phyloP scores from a whole-genome alignment of 257 asterid genomes.

The Fraxinus pennsylvanica region DNA sequence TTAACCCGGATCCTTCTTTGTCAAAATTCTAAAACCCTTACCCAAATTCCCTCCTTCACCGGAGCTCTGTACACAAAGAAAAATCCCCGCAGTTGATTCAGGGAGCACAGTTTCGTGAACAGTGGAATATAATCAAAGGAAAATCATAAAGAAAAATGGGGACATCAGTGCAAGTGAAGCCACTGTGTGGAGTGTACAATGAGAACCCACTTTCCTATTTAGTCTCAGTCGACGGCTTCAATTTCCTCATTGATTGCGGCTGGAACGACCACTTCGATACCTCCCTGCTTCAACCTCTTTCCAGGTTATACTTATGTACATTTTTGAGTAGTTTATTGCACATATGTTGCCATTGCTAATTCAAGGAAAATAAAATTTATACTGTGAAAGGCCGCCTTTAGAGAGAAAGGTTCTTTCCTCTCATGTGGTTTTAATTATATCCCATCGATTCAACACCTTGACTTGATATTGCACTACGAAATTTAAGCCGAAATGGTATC shows the following conservation, averaged over 20 bases:
- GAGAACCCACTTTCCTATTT: conserved; percentile 91
- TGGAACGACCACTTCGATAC: conserved; percentile 98
- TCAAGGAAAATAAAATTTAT: not conserved
- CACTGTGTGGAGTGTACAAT: conserved; percentile 88
- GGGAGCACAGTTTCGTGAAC: not conserved
- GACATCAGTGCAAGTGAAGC: conserved; percentile 95
- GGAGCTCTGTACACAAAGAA: conserved; percentile 26
- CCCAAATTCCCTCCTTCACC: conserved; percentile 9
- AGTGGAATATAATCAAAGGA: not conserved
- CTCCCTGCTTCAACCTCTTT: conserved; percentile 84
- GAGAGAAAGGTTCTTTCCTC: not conserved
- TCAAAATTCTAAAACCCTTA: conserved; percentile 20
- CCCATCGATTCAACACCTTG: not conserved
- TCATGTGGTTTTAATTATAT: not conserved
- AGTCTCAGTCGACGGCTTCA: conserved; percentile 86
- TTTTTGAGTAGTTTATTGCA: conserved; percentile 4
- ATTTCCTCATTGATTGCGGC: conserved; percentile 90
- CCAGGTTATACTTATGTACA: conserved; percentile 52
- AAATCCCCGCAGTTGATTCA: not conserved
- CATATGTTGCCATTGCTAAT: not conserved
- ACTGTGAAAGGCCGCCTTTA: not conserved
- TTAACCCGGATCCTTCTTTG: not conserved
- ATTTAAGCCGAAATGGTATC: not conserved
- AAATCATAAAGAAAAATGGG: conserved; percentile 53
- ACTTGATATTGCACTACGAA: not conserved